Evolutionary conservation across 768 basidiomycete genomes (phyloP).

Genomic region (Auricularia heimuer): DNA sequence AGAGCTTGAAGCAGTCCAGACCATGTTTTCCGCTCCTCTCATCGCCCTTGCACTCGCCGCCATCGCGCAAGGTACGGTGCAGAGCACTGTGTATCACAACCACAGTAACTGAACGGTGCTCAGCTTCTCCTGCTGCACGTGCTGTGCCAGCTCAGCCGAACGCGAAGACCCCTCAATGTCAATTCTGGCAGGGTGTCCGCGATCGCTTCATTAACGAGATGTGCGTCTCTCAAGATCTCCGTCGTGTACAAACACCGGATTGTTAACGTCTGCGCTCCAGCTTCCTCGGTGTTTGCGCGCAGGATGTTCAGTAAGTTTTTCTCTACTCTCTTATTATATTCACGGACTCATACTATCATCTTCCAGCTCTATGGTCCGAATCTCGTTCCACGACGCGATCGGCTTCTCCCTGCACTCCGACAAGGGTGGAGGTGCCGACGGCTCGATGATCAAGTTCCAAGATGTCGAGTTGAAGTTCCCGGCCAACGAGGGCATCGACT

Average conservation of each 20-base stretch:
- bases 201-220: not conserved
- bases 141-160: not conserved
- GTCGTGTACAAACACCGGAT: not conserved
- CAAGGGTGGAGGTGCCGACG: conserved; percentile 15
- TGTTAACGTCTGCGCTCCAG: not conserved
- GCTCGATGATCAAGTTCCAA: conserved; percentile 3
- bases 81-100: not conserved
- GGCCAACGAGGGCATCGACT: conserved; percentile 10
- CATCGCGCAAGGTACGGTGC: not conserved
- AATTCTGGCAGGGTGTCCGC: not conserved
- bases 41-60: not conserved
- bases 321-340: not conserved
- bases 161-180: not conserved
- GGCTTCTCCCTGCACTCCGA: not conserved
- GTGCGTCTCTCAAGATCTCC: not conserved
- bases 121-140: not conserved
- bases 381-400: not conserved
- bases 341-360: not conserved
- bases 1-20: not conserved
- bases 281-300: not conserved
- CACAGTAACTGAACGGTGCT: not conserved
- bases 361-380: no score
- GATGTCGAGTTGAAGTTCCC: conserved; percentile 10
- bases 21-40: not conserved
- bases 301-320: not conserved